Evolutionary conservation across 2,329 filamentous ascomycete species (phyloP).

Genomic region (Chalaropsis thielavioides): DNA sequence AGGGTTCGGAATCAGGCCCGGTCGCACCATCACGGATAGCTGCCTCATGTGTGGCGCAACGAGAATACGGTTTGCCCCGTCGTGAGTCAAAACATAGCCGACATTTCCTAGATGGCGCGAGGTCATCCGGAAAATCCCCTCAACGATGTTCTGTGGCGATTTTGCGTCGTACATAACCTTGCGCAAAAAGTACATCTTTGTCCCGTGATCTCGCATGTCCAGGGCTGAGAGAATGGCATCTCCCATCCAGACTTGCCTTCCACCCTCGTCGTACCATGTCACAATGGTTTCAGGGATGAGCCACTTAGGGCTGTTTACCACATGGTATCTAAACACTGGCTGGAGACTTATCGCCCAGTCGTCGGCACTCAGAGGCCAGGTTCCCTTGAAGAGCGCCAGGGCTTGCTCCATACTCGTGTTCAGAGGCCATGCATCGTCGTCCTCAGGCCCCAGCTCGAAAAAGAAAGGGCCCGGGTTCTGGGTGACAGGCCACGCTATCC

Average conservation of each 20-base stretch:
- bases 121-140: slow-evolving; percentile 1
- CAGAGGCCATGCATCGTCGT: background rate
- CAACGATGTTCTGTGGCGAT: background rate
- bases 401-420: slow-evolving; percentile 1
- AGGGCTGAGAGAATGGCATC: background rate
- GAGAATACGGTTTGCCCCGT: slow-evolving; percentile 1
- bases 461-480: background rate
- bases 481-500: background rate
- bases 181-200: background rate
- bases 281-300: slow-evolving; percentile 3
- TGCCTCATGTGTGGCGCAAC: slow-evolving; percentile 4
- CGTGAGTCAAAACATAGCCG: slow-evolving; percentile 2
- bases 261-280: background rate
- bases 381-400: background rate
- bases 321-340: background rate
- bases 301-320: slow-evolving; percentile 4
- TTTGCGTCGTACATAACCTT: background rate
- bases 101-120: background rate
- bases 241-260: background rate
- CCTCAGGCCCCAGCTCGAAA: background rate
- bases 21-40: slow-evolving; percentile 4
- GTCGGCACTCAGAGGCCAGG: slow-evolving; percentile 1
- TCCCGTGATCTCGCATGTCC: slow-evolving; percentile 4
- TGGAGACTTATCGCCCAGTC: background rate
- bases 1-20: background rate